A percentile compares a stretch with the other conserved stretches of the same genome.
Conservation (phyloP, 1,139 yeast species). For the Spencermartinsiella ligniputridi region DNA sequence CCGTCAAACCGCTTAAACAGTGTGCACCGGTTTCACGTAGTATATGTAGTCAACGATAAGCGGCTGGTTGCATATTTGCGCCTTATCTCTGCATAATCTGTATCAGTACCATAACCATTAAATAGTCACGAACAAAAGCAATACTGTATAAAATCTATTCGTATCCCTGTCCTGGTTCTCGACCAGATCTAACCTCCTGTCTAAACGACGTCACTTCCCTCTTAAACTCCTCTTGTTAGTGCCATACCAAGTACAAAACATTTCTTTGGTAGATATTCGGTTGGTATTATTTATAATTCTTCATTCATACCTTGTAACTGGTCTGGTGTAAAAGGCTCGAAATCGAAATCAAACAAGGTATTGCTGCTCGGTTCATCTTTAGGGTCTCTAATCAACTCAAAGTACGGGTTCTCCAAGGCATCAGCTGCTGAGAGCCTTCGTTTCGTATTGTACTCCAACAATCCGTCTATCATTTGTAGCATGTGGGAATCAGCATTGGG, state of each 20-base stretch:
- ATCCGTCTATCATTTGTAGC: conserved; percentile 62
- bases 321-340: conserved; percentile 43
- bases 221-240: conserved; percentile 8
- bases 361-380: conserved; percentile 77
- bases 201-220: conserved; percentile 13
- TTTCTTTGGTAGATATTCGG: too few species aligned
- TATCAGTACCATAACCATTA: too few species aligned
- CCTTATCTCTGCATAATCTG: too few species aligned
- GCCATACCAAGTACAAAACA: too few species aligned
- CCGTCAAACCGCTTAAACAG: too few species aligned
- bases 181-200: conserved; percentile 12
- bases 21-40: too few species aligned
- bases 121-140: too few species aligned
- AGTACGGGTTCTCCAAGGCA: conserved; percentile 76
- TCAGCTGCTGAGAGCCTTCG: conserved; percentile 75
- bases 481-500: conserved; percentile 74
- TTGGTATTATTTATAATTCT: too few species aligned
- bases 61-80: too few species aligned
- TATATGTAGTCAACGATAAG: too few species aligned
- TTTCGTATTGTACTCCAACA: conserved; percentile 76
- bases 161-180: too few species aligned
- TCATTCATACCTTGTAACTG: conserved; percentile 1
- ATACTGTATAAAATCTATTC: too few species aligned
- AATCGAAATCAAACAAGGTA: conserved; percentile 68
- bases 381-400: conserved; percentile 80